Conservation (phyloP, 306 rosid species). For the Glycine tomentella region DNA sequence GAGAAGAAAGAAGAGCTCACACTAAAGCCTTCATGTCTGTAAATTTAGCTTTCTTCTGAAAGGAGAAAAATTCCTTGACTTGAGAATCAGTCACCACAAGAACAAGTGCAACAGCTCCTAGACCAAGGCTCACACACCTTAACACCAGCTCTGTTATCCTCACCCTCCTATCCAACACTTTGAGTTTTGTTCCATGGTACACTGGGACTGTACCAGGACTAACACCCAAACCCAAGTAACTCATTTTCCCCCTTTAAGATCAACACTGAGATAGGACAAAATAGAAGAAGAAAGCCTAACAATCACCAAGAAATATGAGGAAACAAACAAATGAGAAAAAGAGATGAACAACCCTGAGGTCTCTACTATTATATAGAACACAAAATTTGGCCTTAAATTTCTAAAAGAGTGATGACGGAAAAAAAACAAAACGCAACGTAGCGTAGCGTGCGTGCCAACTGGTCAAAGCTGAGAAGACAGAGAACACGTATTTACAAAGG, state of each 20-base stretch:
- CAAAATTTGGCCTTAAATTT: neutral
- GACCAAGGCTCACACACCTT: conserved; percentile 64
- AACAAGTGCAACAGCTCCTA: conserved; percentile 66
- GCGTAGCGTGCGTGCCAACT: conserved; percentile 47
- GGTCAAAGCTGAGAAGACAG: conserved; percentile 41
- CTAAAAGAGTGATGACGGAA: conserved; percentile 42
- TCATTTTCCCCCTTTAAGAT: conserved; percentile 51
- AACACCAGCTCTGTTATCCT: conserved; percentile 67
- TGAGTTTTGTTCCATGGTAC: conserved; percentile 53
- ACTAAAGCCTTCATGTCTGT: conserved; percentile 83
- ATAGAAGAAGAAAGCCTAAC: neutral
- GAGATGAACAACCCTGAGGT: neutral
- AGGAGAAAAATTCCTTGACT: conserved; percentile 60
- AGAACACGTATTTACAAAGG: conserved; percentile 26
- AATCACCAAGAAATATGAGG: neutral
- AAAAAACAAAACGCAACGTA: neutral
- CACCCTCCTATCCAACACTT: conserved; percentile 59
- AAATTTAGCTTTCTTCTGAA: conserved; percentile 71
- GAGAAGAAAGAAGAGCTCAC: conserved; percentile 52
- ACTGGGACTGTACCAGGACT: conserved; percentile 81
- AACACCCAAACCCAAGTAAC: conserved; percentile 75
- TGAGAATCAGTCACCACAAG: conserved; percentile 79
- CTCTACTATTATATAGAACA: conserved; percentile 28
- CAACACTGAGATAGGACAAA: neutral
- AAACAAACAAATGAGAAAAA: neutral